These are phyloP conservation scores for Geotrichum bryndzae DNA, from an alignment of 1,139 yeast genomes.

Conservation along the genomic window DNA sequence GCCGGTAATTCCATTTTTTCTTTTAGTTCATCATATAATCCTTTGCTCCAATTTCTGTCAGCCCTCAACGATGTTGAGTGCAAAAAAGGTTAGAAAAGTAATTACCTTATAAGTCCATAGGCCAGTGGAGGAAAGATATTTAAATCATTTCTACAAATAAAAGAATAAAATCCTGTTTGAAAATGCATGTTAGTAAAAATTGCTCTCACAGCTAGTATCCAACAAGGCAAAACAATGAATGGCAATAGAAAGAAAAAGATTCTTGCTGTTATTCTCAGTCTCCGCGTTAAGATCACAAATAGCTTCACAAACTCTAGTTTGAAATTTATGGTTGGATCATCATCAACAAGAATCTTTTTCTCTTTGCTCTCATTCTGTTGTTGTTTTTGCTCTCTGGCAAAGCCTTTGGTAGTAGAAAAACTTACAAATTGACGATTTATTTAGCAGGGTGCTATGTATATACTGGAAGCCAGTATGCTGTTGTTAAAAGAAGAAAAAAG, in stretches of 20 bases:
- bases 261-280: constrained; percentile 5
- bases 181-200: background rate
- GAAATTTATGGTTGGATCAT: constrained; percentile 23
- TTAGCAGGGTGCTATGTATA: background rate
- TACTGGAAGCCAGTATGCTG: background rate
- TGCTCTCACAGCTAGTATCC: background rate
- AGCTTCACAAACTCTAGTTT: constrained; percentile 28
- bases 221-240: background rate
- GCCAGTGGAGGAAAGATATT: no score
- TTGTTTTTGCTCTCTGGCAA: background rate
- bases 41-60: background rate
- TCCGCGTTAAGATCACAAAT: constrained; percentile 14
- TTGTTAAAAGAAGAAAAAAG: background rate
- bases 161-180: background rate
- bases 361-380: background rate
- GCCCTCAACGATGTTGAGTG: no score
- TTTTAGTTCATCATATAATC: constrained; percentile 11
- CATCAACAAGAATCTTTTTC: constrained; percentile 6
- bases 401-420: background rate
- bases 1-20: constrained; percentile 18
- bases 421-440: constrained; percentile 6
- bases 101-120: no score
- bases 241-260: background rate
- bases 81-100: no score
- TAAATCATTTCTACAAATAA: no score